A percentile compares a stretch with the other conserved stretches of the same genome.
Conservation (phyloP, 2,329 filamentous ascomycete genomes). For the Clarireedia monteithiana region DNA sequence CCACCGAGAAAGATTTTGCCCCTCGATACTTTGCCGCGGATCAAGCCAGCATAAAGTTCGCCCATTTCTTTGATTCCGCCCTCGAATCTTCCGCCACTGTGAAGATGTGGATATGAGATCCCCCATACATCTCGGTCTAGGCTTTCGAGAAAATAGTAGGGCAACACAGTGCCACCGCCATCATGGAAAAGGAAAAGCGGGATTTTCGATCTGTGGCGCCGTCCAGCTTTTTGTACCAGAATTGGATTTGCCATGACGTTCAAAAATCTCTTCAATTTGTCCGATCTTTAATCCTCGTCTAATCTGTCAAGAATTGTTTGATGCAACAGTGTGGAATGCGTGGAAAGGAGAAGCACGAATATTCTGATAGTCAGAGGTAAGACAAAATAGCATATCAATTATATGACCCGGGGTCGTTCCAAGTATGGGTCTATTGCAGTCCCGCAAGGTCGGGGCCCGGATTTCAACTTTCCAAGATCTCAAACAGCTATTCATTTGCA, state of each 20-base stretch:
- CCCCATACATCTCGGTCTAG: conserved; percentile 2
- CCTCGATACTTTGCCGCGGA: neutral
- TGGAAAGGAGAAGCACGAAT: neutral
- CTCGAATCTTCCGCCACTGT: neutral
- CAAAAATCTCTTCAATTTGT: too few relatives aligned
- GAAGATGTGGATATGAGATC: conserved; percentile 3
- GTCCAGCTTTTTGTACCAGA: neutral
- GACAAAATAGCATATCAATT: neutral
- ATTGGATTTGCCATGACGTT: neutral
- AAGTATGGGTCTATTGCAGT: neutral
- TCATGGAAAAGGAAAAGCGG: conserved; percentile 3
- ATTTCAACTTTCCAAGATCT: too few relatives aligned
- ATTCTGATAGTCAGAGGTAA: too few relatives aligned
- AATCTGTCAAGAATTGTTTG: too few relatives aligned
- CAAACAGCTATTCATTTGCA: too few relatives aligned
- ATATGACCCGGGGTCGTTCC: too few relatives aligned
- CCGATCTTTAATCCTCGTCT: too few relatives aligned
- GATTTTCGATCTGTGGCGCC: conserved; percentile 1
- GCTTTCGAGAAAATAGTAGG: conserved; percentile 6
- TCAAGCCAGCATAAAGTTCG: neutral
- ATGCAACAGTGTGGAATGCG: neutral
- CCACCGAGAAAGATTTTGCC: conserved; percentile 3
- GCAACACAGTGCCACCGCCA: conserved; percentile 1
- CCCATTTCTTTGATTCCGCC: conserved; percentile 2
- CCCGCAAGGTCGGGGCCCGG: neutral